Evolutionary conservation across 2,329 filamentous ascomycete genomes (phyloP), one percentile per base, ranked within the genome.

Genomic region (Albifimbria verrucaria): DNA sequence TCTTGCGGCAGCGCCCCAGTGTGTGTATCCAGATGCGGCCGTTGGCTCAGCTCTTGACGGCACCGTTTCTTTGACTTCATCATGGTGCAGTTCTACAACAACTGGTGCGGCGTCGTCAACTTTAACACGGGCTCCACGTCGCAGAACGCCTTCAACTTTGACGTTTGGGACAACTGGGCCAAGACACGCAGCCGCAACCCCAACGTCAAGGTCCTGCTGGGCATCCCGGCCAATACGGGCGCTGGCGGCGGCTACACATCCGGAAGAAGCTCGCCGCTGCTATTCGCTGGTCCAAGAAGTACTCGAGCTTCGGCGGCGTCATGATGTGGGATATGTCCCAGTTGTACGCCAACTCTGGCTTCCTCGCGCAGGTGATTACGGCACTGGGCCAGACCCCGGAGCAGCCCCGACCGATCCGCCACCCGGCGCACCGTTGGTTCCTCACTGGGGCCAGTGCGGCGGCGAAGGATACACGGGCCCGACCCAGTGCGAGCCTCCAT

Each of bases 241-340:
- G 83, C 80, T 3, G 81, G 81, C 5, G 72, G 71, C 3, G 85
- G 85, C 2, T 89, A 87, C 63, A 62, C 77, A 12, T 61, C 68
- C 7, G 75, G 76, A 2, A 59, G n/a, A 65, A 73, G 21, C 72
- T 88, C 39, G 68, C 64, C 20, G 62, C 70, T 5, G 73, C 85
- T 26, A 76, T 88, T 56, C 52, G 73, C 28, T 86, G 81, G 61
- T 74, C 70, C 44, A 78, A 78, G 68, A 65, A 69, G 41, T 88
- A 79, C 62, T 66, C 71, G 3, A 86, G 77, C 66, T 88, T 88
- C 60, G 85, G 84, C 7, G 86, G 86, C 25, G 77, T 85, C 24
- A 87, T 88, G 85, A 75, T 87, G 71, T 88, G 85, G 86, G 86
- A 89, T 66, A 80, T 80, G 68, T 80, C 74, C 25, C 83, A 86